Percentiles rank a stretch among this genome's conserved stretches.
These are phyloP conservation scores for Jasminum sambac DNA, from an alignment of 257 asterid genomes.

Conservation along the genomic window DNA sequence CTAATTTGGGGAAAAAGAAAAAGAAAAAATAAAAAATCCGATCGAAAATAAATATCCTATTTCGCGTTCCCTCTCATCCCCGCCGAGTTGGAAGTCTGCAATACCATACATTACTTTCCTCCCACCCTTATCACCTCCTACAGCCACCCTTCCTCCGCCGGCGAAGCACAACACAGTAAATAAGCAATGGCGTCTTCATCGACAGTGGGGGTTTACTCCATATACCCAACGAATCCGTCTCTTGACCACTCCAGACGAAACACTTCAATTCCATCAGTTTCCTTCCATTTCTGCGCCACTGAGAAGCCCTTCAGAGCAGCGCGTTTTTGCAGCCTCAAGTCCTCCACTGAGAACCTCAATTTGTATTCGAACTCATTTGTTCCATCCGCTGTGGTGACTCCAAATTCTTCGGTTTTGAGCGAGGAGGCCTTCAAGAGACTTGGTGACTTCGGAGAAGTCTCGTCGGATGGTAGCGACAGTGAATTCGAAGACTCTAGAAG, in stretches of 20 bases:
- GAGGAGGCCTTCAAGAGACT: conserved; percentile 85
- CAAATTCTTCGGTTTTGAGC: conserved; percentile 75
- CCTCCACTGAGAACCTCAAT: neutral
- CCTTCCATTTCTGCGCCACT: conserved; percentile 26
- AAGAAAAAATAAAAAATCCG: too few species aligned
- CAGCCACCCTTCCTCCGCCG: conserved; percentile 11
- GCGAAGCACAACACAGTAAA: neutral
- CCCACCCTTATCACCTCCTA: conserved; percentile 21
- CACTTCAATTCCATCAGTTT: conserved; percentile 25
- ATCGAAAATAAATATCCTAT: too few species aligned
- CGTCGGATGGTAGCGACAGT: conserved; percentile 40
- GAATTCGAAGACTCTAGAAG: conserved; percentile 45
- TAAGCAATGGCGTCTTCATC: conserved; percentile 40
- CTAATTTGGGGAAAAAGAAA: too few species aligned
- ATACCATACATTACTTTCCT: conserved; percentile 25
- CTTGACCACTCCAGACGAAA: conserved; percentile 36
- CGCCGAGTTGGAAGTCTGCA: conserved; percentile 28
- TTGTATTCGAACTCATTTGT: conserved; percentile 20
- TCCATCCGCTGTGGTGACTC: conserved; percentile 64
- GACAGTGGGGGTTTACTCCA: conserved; percentile 41
- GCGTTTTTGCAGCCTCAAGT: conserved; percentile 25
- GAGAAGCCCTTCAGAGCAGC: conserved; percentile 26
- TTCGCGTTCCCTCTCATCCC: neutral
- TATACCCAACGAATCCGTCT: conserved; percentile 41
- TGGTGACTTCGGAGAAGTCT: conserved; percentile 54